phyloP scores from a whole-genome alignment of 2,329 filamentous ascomycete species.

The Lojkania enalia region DNA sequence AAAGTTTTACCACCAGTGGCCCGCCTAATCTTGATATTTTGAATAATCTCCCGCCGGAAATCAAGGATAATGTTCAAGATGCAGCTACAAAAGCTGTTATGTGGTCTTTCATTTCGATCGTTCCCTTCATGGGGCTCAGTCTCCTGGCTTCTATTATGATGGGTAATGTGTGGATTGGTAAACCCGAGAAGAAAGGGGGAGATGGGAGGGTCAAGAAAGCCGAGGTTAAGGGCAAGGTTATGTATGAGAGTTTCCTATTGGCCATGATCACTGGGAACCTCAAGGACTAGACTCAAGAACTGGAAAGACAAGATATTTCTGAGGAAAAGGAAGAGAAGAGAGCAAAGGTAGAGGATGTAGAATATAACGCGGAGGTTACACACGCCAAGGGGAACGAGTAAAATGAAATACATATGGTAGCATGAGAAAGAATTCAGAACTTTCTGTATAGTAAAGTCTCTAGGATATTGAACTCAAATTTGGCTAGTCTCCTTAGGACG shows the following conservation, averaged over 20 bases:
- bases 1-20: constrained; percentile 24
- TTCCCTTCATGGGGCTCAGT: constrained; percentile 60
- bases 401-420: too few species aligned
- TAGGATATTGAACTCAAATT: too few species aligned
- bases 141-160: constrained; percentile 50
- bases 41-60: constrained; percentile 42
- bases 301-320: neutral
- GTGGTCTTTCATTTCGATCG: constrained; percentile 65
- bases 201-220: constrained; percentile 20
- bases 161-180: constrained; percentile 58
- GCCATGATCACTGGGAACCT: constrained; percentile 3
- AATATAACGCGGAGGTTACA: neutral
- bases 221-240: constrained; percentile 14
- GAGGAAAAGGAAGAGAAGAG: neutral
- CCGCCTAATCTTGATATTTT: constrained; percentile 37
- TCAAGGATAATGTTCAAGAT: constrained; percentile 46
- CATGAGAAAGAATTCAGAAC: too few species aligned
- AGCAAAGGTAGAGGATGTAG: neutral
- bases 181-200: constrained; percentile 30
- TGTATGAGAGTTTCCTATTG: constrained; percentile 11
- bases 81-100: constrained; percentile 62
- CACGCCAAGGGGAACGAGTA: too few species aligned
- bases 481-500: too few species aligned
- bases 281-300: neutral
- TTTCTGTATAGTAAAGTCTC: too few species aligned